These are phyloP conservation scores for Xanthoconium stramineum DNA, from an alignment of 768 basidiomycete species.

Conservation along the genomic window DNA sequence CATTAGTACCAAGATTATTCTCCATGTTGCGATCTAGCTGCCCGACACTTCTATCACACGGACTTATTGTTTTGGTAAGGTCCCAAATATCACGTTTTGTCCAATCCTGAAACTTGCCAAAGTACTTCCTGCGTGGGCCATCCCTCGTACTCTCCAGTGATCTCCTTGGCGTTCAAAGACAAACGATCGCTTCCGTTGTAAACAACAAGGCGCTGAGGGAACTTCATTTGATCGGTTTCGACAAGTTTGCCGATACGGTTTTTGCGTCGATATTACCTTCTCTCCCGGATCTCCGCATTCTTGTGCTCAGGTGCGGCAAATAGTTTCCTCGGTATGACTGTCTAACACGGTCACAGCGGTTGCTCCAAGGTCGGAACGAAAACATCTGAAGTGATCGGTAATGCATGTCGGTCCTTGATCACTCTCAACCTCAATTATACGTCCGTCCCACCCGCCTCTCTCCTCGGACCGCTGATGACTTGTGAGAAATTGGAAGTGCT, in stretches of 20 bases:
- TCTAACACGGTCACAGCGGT: constrained; percentile 40
- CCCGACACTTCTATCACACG: constrained; percentile 51
- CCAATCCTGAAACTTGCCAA: not conserved
- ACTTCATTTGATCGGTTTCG: constrained; percentile 51
- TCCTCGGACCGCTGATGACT: constrained; percentile 39
- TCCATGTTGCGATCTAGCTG: constrained; percentile 45
- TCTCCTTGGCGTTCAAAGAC: constrained; percentile 50
- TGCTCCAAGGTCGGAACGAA: constrained; percentile 54
- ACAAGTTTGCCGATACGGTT: constrained; percentile 46
- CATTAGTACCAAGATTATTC: constrained; percentile 49
- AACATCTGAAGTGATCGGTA: constrained; percentile 43
- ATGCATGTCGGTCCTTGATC: constrained; percentile 41
- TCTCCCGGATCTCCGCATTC: constrained; percentile 41
- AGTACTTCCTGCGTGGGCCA: constrained; percentile 61
- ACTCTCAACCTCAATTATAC: constrained; percentile 63
- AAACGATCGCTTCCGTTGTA: constrained; percentile 47
- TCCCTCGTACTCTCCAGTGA: constrained; percentile 45
- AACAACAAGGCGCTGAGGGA: constrained; percentile 35
- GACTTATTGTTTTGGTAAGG: constrained; percentile 54
- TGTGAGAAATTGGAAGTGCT: constrained; percentile 48
- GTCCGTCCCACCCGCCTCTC: constrained; percentile 44
- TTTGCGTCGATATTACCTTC: constrained; percentile 50
- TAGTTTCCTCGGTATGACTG: constrained; percentile 1
- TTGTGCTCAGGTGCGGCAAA: constrained; percentile 52
- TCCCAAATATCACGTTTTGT: not conserved